A percentile compares a stretch with the other conserved stretches of the same genome.
These are phyloP conservation scores for Glutinoglossum americanum DNA, from an alignment of 495 filamentous ascomycete species.

Conservation along the genomic window DNA sequence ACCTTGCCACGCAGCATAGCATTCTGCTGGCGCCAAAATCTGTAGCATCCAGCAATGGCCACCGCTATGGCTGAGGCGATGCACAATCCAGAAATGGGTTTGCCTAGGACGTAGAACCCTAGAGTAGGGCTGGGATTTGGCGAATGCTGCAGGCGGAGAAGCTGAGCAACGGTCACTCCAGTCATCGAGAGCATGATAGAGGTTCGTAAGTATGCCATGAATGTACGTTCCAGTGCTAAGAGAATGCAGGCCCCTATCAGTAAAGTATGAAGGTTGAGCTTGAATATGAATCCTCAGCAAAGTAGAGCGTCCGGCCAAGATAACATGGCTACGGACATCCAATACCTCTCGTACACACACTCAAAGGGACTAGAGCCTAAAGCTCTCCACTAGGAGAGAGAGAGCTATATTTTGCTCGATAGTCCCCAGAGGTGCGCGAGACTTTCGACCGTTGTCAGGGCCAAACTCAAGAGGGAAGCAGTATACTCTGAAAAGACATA, in stretches of 20 bases:
- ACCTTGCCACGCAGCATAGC: conserved; percentile 42
- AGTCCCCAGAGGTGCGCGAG: no score
- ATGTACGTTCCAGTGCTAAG: conserved; percentile 58
- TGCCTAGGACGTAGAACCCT: conserved; percentile 40
- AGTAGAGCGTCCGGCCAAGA: no score
- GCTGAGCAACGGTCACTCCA: conserved; percentile 42
- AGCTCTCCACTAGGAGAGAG: no score
- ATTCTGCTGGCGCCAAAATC: conserved; percentile 50
- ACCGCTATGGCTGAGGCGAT: conserved; percentile 35
- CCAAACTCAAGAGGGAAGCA: no score
- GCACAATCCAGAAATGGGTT: conserved; percentile 39
- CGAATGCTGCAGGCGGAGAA: conserved; percentile 41
- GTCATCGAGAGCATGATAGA: conserved; percentile 46
- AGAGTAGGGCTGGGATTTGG: conserved; percentile 20
- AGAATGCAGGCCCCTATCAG: not conserved
- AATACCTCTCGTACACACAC: no score
- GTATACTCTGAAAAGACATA: no score
- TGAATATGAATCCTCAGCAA: no score
- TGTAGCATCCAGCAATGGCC: conserved; percentile 32
- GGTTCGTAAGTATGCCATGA: conserved; percentile 56
- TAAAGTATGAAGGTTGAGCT: not conserved
- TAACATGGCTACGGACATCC: no score
- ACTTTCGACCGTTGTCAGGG: no score
- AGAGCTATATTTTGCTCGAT: no score
- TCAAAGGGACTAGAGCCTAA: no score